A percentile compares a stretch with the other conserved stretches of the same genome.
Conservation (phyloP, 805 yeast species). For the Kodamaea kaohsiungensis region DNA sequence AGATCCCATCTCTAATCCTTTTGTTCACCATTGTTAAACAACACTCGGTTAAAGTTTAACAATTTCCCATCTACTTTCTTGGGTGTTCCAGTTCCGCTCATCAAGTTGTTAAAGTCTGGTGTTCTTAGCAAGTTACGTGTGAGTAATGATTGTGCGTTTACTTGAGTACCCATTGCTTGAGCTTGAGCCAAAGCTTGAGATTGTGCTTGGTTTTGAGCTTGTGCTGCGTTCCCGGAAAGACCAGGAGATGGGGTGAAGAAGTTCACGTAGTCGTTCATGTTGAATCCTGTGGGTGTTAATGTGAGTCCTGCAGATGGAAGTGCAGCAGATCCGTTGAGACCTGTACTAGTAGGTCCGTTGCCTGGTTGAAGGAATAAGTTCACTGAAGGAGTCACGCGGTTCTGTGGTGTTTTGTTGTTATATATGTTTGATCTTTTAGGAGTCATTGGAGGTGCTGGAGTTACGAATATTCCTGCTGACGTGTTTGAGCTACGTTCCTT, state of each 20-base stretch:
- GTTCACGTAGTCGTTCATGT: constrained; percentile 81
- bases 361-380: constrained; percentile 28
- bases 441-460: constrained; percentile 46
- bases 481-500: constrained; percentile 5
- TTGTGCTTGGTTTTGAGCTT: constrained; percentile 9
- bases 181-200: constrained; percentile 9
- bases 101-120: constrained; percentile 41
- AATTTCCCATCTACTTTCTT: constrained; percentile 41
- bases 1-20: constrained; percentile 6
- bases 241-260: constrained; percentile 73
- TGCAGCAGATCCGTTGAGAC: not conserved
- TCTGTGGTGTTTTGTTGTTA: constrained; percentile 39
- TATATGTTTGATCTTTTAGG: constrained; percentile 37
- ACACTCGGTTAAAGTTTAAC: constrained; percentile 44
- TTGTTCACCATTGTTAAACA: constrained; percentile 22
- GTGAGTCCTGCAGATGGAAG: constrained; percentile 46
- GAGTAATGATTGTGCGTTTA: constrained; percentile 8
- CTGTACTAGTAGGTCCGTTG: constrained; percentile 5
- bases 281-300: constrained; percentile 66
- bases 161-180: constrained; percentile 9
- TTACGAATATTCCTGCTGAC: constrained; percentile 17
- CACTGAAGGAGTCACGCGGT: constrained; percentile 41
- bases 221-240: constrained; percentile 7
- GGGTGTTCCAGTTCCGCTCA: constrained; percentile 15
- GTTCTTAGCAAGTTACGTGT: constrained; percentile 36